Conservation (phyloP, 2,329 filamentous ascomycete species). For the Fusarium caatingaense region DNA sequence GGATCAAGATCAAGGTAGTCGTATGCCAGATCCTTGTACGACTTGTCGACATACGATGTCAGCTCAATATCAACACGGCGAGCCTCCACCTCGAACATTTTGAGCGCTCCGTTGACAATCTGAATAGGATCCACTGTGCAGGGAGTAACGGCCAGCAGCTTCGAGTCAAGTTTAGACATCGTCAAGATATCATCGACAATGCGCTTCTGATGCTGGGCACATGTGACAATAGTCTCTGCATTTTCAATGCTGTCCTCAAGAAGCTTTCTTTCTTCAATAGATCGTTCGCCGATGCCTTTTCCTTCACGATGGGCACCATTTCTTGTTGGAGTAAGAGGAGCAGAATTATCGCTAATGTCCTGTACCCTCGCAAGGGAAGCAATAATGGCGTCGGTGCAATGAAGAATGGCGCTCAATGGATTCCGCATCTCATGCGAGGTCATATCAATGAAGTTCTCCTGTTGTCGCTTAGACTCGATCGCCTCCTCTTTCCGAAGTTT, state of each 20-base stretch:
- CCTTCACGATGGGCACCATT: slow-evolving; percentile 15
- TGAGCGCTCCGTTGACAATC: slow-evolving; percentile 74
- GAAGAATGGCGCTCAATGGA: slow-evolving; percentile 77
- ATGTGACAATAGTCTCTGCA: slow-evolving; percentile 80
- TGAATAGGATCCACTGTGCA: slow-evolving; percentile 74
- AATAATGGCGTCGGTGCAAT: slow-evolving; percentile 78
- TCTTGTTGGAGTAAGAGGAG: slow-evolving; percentile 42
- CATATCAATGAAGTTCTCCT: slow-evolving; percentile 86
- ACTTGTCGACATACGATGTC: slow-evolving; percentile 70
- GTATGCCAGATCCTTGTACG: slow-evolving; percentile 67
- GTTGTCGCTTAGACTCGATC: slow-evolving; percentile 71
- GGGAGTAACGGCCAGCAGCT: slow-evolving; percentile 77
- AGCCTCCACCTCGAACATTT: slow-evolving; percentile 83
- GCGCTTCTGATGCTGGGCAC: slow-evolving; percentile 82
- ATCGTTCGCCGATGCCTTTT: slow-evolving; percentile 21
- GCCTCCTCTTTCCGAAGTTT: slow-evolving; percentile 65
- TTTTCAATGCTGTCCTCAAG: slow-evolving; percentile 75
- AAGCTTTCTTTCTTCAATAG: slow-evolving; percentile 56
- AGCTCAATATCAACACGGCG: slow-evolving; percentile 76
- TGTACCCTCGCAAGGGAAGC: slow-evolving; percentile 60
- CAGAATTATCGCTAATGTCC: slow-evolving; percentile 50
- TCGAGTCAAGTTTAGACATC: slow-evolving; percentile 80
- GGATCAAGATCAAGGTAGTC: slow-evolving; percentile 78
- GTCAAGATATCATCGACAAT: slow-evolving; percentile 82
- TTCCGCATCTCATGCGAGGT: slow-evolving; percentile 79